phyloP scores from a whole-genome alignment of 768 basidiomycete species.

The Chalciporus pseudorubinellus region DNA sequence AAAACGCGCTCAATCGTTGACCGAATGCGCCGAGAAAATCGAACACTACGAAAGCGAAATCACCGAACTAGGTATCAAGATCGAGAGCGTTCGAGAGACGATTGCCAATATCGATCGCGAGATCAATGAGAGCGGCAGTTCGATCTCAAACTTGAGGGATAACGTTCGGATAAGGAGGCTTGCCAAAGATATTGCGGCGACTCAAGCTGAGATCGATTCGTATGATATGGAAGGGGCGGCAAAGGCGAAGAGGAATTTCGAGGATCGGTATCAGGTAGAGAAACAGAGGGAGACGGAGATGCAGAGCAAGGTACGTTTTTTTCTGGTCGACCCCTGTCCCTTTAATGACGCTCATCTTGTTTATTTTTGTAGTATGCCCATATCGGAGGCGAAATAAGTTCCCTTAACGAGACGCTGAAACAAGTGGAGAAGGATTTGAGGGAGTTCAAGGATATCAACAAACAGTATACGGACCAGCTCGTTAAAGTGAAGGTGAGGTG shows the following conservation, averaged over 20 bases:
- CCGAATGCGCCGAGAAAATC: constrained; percentile 57
- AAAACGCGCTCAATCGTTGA: constrained; percentile 56
- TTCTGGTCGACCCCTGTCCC: too few relatives aligned
- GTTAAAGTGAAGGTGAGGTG: constrained; percentile 85
- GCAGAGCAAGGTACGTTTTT: constrained; percentile 56
- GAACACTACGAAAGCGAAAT: constrained; percentile 47
- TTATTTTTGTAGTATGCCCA: constrained; percentile 60
- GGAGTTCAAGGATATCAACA: constrained; percentile 86
- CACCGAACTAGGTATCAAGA: constrained; percentile 36
- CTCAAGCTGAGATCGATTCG: constrained; percentile 67
- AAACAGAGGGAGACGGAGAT: constrained; percentile 72
- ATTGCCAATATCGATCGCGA: constrained; percentile 71
- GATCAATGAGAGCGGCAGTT: constrained; percentile 71
- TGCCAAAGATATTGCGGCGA: constrained; percentile 59
- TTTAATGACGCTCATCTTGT: too few relatives aligned
- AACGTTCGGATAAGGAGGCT: constrained; percentile 79
- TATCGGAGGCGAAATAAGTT: constrained; percentile 79
- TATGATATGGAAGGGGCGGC: constrained; percentile 85
- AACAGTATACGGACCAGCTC: constrained; percentile 85
- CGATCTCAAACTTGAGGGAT: constrained; percentile 69
- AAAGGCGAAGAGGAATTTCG: constrained; percentile 80
- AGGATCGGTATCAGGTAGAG: constrained; percentile 70
- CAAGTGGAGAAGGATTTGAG: constrained; percentile 66
- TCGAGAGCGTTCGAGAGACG: constrained; percentile 40
- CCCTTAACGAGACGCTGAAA: constrained; percentile 63